Percentiles rank a stretch among this genome's conserved stretches.
These are phyloP conservation scores for Mentha longifolia DNA, from an alignment of 257 asterid genomes.

Conservation along the genomic window DNA sequence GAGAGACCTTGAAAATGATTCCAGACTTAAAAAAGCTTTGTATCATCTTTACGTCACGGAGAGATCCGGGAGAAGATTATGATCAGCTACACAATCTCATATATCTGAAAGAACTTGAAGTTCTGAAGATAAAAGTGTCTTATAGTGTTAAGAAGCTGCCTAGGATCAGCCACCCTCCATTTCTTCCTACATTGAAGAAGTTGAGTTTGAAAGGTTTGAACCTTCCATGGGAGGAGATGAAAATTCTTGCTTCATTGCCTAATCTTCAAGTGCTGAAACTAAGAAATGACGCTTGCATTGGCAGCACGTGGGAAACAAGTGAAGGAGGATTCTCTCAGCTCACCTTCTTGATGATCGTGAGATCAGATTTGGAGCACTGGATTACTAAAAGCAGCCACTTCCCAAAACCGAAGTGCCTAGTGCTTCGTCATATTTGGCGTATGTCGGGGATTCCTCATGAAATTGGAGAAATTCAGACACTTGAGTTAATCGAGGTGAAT, in stretches of 20 bases:
- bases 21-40: slow-evolving; percentile 17
- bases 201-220: no score
- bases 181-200: no score
- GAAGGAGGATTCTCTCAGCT: not conserved
- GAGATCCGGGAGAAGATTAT: not conserved
- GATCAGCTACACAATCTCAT: not conserved
- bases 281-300: not conserved
- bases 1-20: not conserved
- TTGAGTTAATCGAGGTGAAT: not conserved
- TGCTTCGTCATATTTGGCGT: no score
- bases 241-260: not conserved
- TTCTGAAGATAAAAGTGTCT: not conserved
- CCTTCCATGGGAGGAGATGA: no score
- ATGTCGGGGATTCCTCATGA: not conserved
- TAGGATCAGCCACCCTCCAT: not conserved
- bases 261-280: slow-evolving; percentile 7
- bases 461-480: not conserved
- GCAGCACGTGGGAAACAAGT: not conserved
- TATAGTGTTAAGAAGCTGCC: not conserved
- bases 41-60: not conserved
- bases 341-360: not conserved
- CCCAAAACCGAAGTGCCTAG: slow-evolving; percentile 2
- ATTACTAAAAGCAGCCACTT: slow-evolving; percentile 4
- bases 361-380: not conserved
- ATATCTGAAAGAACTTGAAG: not conserved